phyloP scores from a whole-genome alignment of 495 filamentous ascomycete species.

The Hyphodiscus hymeniophilus region DNA sequence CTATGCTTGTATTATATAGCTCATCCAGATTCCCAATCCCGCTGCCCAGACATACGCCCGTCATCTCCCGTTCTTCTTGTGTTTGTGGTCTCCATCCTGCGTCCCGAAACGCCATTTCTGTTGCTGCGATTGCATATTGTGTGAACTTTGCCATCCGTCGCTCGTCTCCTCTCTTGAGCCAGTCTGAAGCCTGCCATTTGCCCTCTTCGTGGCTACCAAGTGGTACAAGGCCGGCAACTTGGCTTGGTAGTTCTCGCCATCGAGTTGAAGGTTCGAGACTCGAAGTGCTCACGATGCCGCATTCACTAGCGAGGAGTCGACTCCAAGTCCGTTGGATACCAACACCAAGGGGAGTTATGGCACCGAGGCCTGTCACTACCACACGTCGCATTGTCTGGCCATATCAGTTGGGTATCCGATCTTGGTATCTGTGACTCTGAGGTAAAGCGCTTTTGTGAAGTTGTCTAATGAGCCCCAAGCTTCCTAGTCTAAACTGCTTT shows the following conservation, averaged over 20 bases:
- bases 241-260: conserved; percentile 60
- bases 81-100: conserved; percentile 66
- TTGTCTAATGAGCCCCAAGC: no score
- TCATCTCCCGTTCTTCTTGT: conserved; percentile 59
- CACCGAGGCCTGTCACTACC: conserved; percentile 89
- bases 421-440: no score
- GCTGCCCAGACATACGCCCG: conserved; percentile 90
- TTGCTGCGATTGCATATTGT: conserved; percentile 82
- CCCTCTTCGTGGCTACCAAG: conserved; percentile 51
- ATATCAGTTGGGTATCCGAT: conserved; percentile 1
- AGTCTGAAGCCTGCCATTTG: conserved; percentile 70
- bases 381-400: conserved; percentile 68
- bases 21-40: conserved; percentile 93
- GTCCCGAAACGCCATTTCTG: conserved; percentile 80
- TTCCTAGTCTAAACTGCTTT: no score
- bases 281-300: conserved; percentile 52
- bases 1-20: conserved; percentile 71
- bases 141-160: conserved; percentile 86
- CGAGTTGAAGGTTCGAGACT: conserved; percentile 10
- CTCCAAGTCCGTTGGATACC: conserved; percentile 74
- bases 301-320: conserved; percentile 67
- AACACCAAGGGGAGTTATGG: conserved; percentile 83
- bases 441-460: no score
- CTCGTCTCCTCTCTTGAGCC: conserved; percentile 61
- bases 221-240: conserved; percentile 78